Conservation (phyloP, 371 early-diverging fungal species). For the Saksenaea oblongispora region DNA sequence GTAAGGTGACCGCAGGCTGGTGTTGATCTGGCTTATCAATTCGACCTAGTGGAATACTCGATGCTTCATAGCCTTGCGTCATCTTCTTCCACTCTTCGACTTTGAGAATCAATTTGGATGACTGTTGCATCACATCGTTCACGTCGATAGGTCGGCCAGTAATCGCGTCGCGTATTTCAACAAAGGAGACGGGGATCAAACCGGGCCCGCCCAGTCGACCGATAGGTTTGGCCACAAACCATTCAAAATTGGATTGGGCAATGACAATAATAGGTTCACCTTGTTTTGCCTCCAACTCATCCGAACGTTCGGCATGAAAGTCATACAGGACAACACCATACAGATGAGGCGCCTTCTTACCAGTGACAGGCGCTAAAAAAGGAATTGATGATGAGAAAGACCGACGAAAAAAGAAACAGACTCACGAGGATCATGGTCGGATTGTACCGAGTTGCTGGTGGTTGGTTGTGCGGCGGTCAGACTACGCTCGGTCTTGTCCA, state of each 20-base stretch:
- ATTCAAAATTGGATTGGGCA: constrained; percentile 75
- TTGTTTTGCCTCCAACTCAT: constrained; percentile 68
- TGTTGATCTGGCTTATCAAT: constrained; percentile 27
- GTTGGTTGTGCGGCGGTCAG: constrained; percentile 6
- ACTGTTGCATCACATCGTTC: constrained; percentile 45
- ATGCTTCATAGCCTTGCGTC: constrained; percentile 55
- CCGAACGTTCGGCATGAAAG: constrained; percentile 70
- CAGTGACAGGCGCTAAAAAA: neutral
- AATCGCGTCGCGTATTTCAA: constrained; percentile 65
- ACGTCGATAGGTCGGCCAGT: constrained; percentile 54
- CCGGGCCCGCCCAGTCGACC: constrained; percentile 67
- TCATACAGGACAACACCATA: constrained; percentile 73
- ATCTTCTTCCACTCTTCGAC: constrained; percentile 76
- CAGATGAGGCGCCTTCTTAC: constrained; percentile 30
- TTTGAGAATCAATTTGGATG: constrained; percentile 54
- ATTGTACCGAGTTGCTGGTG: neutral
- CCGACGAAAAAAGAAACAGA: neutral
- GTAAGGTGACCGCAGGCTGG: neutral
- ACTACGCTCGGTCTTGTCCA: constrained; percentile 52
- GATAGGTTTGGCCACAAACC: constrained; percentile 77
- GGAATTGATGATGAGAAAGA: neutral
- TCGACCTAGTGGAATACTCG: constrained; percentile 53
- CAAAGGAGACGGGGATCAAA: constrained; percentile 74
- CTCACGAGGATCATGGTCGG: neutral
- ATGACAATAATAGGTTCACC: constrained; percentile 75